These are phyloP conservation scores for Nicotiana knightiana DNA, from an alignment of 257 asterid genomes.

Conservation along the genomic window DNA sequence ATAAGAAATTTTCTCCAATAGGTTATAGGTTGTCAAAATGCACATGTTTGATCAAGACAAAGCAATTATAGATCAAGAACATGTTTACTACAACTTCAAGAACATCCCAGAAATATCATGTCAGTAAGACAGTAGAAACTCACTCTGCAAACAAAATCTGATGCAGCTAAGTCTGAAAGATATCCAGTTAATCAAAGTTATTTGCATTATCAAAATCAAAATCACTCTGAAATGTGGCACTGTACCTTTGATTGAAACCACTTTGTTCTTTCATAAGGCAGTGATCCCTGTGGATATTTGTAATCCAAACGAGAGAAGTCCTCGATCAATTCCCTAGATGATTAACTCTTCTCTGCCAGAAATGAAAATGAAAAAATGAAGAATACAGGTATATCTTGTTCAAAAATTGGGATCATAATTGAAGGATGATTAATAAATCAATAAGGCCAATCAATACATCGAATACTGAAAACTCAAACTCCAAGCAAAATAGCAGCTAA, in stretches of 20 bases:
- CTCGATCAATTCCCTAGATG: slow-evolving; percentile 45
- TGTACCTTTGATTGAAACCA: slow-evolving; percentile 26
- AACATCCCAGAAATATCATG: slow-evolving; percentile 4
- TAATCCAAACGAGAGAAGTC: slow-evolving; percentile 24
- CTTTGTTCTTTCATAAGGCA: slow-evolving; percentile 29
- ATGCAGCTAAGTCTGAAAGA: slow-evolving; percentile 83
- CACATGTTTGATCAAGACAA: neutral
- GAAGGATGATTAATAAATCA: too few relatives aligned
- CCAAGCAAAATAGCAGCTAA: slow-evolving; percentile 23
- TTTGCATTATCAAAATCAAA: slow-evolving; percentile 80
- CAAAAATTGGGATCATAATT: too few relatives aligned
- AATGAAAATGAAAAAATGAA: slow-evolving; percentile 2
- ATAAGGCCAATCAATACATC: too few relatives aligned
- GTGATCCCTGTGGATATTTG: slow-evolving; percentile 23
- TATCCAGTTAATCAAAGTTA: slow-evolving; percentile 67
- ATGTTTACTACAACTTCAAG: neutral
- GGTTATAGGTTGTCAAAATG: too few relatives aligned
- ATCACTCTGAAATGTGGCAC: slow-evolving; percentile 75
- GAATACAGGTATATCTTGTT: neutral
- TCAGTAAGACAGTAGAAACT: neutral
- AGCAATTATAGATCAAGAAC: neutral
- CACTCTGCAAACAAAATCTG: slow-evolving; percentile 91
- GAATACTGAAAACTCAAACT: neutral
- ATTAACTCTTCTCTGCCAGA: slow-evolving; percentile 59
- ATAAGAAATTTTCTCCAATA: neutral